A percentile compares a stretch with the other conserved stretches of the same genome.
phyloP scores from a whole-genome alignment of 2,329 filamentous ascomycete species.

The Parastagonospora avenae region DNA sequence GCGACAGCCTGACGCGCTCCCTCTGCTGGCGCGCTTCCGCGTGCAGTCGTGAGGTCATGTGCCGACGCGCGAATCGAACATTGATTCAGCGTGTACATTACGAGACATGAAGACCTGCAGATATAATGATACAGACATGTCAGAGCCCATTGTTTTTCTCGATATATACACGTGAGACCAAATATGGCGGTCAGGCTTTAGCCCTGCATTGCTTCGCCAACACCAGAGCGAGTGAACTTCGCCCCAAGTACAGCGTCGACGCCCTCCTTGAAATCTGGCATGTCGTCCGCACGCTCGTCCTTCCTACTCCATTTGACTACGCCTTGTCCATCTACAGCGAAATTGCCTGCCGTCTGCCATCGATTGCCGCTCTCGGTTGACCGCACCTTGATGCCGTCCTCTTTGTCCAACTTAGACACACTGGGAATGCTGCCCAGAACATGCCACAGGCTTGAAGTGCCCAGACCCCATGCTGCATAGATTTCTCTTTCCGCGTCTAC shows the following conservation, averaged over 20 bases:
- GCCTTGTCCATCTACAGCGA: conserved; percentile 62
- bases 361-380: conserved; percentile 68
- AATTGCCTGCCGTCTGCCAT: conserved; percentile 72
- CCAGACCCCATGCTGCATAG: conserved; percentile 71
- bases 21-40: conserved; percentile 14
- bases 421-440: conserved; percentile 63
- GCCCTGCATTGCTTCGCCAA: not conserved
- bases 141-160: too few species aligned
- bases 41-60: conserved; percentile 21
- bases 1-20: conserved; percentile 11
- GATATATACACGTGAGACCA: too few species aligned
- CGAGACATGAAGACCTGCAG: too few species aligned
- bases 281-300: conserved; percentile 57
- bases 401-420: conserved; percentile 62
- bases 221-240: not conserved
- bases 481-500: conserved; percentile 64
- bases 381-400: conserved; percentile 70
- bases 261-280: conserved; percentile 60
- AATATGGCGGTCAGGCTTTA: not conserved
- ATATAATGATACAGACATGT: too few species aligned
- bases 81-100: not conserved
- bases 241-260: conserved; percentile 32
- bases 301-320: conserved; percentile 59
- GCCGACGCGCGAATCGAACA: conserved; percentile 5
- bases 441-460: conserved; percentile 65